phyloP scores from a whole-genome alignment of 1,139 yeast species.

The Dujonia santamariae region DNA sequence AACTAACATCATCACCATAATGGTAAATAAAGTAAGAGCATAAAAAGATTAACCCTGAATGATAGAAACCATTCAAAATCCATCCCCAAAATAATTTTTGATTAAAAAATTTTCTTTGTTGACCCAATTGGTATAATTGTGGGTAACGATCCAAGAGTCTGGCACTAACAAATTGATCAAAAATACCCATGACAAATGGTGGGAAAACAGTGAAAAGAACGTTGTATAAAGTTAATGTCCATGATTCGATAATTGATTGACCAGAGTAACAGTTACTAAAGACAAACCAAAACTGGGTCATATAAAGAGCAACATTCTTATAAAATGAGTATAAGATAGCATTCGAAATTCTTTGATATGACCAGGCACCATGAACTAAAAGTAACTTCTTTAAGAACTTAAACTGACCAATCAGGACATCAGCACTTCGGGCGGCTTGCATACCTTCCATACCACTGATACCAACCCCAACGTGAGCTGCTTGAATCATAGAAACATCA shows the following conservation, averaged over 20 bases:
- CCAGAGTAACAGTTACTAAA: slow-evolving; percentile 92
- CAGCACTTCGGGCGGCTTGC: slow-evolving; percentile 99
- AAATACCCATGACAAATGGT: slow-evolving; percentile 93
- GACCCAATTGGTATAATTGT: slow-evolving; percentile 88
- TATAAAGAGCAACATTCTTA: slow-evolving; percentile 90
- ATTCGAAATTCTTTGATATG: slow-evolving; percentile 87
- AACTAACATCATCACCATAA: slow-evolving; percentile 61
- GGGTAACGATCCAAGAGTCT: slow-evolving; percentile 88
- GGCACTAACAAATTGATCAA: slow-evolving; percentile 94
- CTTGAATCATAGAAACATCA: slow-evolving; percentile 98
- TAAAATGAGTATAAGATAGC: slow-evolving; percentile 94
- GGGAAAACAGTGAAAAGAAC: slow-evolving; percentile 95
- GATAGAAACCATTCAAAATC: slow-evolving; percentile 94
- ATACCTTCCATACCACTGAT: slow-evolving; percentile 99
- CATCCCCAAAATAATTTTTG: slow-evolving; percentile 96
- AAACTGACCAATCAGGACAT: slow-evolving; percentile 95
- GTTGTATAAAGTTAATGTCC: slow-evolving; percentile 96
- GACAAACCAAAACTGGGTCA: slow-evolving; percentile 98
- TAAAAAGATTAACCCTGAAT: slow-evolving; percentile 80
- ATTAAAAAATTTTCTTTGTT: slow-evolving; percentile 81
- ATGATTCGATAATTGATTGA: slow-evolving; percentile 92
- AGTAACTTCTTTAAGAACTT: slow-evolving; percentile 76
- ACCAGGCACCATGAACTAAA: slow-evolving; percentile 97
- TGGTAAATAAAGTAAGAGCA: slow-evolving; percentile 69
- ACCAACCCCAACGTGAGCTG: slow-evolving; percentile 97